phyloP scores from a whole-genome alignment of 1,139 yeast species.

The Hyphopichia wangnamkhiaoensis region DNA sequence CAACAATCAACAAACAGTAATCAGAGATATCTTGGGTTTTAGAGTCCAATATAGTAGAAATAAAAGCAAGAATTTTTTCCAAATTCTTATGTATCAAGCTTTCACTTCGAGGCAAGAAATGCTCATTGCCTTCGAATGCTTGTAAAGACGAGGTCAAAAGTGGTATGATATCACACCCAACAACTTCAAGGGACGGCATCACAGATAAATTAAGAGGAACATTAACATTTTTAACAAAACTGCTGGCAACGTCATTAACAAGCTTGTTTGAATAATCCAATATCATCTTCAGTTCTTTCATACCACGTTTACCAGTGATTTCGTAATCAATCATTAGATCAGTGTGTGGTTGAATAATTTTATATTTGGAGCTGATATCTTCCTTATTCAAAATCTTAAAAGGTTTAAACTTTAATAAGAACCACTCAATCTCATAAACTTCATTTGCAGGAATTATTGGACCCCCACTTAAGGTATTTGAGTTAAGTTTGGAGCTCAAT shows the following conservation, averaged over 20 bases:
- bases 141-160: slow-evolving; percentile 27
- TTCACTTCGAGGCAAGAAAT: slow-evolving; percentile 13
- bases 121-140: slow-evolving; percentile 13
- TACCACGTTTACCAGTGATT: slow-evolving; percentile 71
- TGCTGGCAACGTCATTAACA: slow-evolving; percentile 19
- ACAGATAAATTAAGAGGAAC: slow-evolving; percentile 72
- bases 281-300: slow-evolving; percentile 63
- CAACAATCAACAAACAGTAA: slow-evolving; percentile 65
- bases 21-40: slow-evolving; percentile 38
- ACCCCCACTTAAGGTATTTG: slow-evolving; percentile 15
- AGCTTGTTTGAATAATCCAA: slow-evolving; percentile 64
- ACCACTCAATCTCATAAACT: slow-evolving; percentile 74
- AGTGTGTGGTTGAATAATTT: slow-evolving; percentile 33
- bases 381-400: slow-evolving; percentile 47
- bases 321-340: slow-evolving; percentile 53
- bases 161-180: slow-evolving; percentile 73
- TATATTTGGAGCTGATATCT: slow-evolving; percentile 31
- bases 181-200: slow-evolving; percentile 68
- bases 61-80: slow-evolving; percentile 19
- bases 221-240: slow-evolving; percentile 55
- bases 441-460: slow-evolving; percentile 58
- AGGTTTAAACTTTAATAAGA: slow-evolving; percentile 59
- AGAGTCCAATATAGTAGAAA: slow-evolving; percentile 17
- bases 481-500: slow-evolving; percentile 40
- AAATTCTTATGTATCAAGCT: slow-evolving; percentile 19